Base-by-base conservation (phyloP, 2,329 filamentous ascomycete species). In the Phialophora chinensis region DNA sequence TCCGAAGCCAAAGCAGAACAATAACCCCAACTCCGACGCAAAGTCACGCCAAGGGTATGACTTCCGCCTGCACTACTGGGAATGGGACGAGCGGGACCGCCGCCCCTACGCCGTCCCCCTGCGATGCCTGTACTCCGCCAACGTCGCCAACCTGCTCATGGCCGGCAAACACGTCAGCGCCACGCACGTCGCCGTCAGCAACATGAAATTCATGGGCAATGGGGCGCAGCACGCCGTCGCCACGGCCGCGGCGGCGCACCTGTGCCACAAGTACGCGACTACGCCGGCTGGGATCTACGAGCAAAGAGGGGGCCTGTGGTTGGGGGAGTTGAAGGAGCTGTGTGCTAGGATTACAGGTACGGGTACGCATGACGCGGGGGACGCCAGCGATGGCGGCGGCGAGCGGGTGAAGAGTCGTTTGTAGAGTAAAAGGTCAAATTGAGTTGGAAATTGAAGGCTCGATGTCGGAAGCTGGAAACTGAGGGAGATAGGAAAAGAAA, bases 91-190 rank as follows among this genome's bases (percentile, higher is more conserved):
- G 23, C 27, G 62, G 4, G 62, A 64, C 55, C 38, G 62, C 3
- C 14, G 25, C n/a, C 38, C 53, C 10, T 64, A 64, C 23, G 31
- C 27, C 20, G 55, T 64, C 7, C 62, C 62, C 1, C 59, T 64
- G 14, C 62, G 62, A 2, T 64, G 62, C 33, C 44, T 64, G 7
- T 64, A 64, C 35, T 64, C 62, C 1, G 20, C 7, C 17, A 59
- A 59, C n/a, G 23, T 64, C 27, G 14, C 42, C 29, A 64, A 64
- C 47, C 23, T 64, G 42, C 50, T 64, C 55, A 54, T 64, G 55
- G 62, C 62, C 6, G 62, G 62, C 10, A 64, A 64, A 17, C 62
- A 64, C 55, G 35, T 64, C 14, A 63, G 61, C 29, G 61, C 44
- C 31, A 63, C 61, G 10, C 61, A 63, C 38, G 27, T 63, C 6